Percentiles rank a stretch among this genome's conserved stretches.
phyloP scores from a whole-genome alignment of 129 eudicot genomes.

The Ambrosia artemisiifolia region DNA sequence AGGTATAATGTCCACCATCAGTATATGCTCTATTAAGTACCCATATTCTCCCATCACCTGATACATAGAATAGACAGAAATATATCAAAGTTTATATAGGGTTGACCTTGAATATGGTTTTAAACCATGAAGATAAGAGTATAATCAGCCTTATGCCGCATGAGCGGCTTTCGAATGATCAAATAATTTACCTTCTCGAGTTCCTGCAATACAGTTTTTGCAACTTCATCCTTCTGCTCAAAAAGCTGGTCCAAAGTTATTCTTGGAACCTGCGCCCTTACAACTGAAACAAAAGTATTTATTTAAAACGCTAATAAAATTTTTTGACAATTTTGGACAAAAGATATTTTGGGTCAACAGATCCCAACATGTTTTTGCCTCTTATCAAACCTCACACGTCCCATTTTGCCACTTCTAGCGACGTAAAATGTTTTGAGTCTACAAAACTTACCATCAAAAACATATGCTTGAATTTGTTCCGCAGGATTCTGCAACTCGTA shows the following conservation, averaged over 20 bases:
- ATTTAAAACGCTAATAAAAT: background rate
- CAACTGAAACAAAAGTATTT: constrained; percentile 28
- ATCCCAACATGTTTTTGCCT: background rate
- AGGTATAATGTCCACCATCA: constrained; percentile 94
- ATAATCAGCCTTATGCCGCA: background rate
- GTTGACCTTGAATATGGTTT: background rate
- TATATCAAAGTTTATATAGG: background rate
- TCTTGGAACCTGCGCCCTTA: constrained; percentile 71
- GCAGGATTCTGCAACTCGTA: constrained; percentile 87
- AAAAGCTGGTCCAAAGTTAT: constrained; percentile 66
- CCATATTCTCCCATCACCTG: constrained; percentile 98
- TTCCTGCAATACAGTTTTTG: constrained; percentile 61
- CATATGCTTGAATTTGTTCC: constrained; percentile 94
- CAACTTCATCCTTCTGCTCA: constrained; percentile 78
- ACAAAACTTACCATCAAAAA: constrained; percentile 67
- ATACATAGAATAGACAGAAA: background rate
- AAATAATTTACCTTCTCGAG: constrained; percentile 65
- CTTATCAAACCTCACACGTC: background rate
- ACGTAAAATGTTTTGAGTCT: background rate
- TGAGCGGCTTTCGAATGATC: background rate
- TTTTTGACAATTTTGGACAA: background rate
- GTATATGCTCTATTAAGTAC: constrained; percentile 82
- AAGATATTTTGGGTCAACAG: too few species aligned
- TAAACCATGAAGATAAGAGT: background rate
- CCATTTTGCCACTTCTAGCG: background rate